Base-by-base conservation (phyloP, 2,329 filamentous ascomycete genomes). In the Helicocarpus griseus region DNA sequence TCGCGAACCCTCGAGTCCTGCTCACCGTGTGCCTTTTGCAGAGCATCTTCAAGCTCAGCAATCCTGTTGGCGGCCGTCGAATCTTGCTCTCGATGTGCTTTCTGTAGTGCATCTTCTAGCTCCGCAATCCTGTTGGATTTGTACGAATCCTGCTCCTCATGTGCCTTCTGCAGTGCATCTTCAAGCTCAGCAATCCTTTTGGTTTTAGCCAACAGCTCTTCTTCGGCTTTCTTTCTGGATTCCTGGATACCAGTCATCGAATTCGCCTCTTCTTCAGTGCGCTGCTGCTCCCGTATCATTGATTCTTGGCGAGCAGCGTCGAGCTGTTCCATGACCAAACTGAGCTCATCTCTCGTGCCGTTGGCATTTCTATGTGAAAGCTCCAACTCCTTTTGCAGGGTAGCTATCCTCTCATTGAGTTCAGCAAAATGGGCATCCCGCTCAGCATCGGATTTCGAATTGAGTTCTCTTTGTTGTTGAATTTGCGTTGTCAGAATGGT, bases 401-500 rank as follows among this genome's bases (percentile, higher is more conserved):
- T 78, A 19, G 80, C 76, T 58, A 76, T 56, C 57, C 77, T 67
- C 51, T 71, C 69, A 7, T 67, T 69, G 49, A 77, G 58, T 31
- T 74, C 68, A 26, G 65, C 65, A 36, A 76, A 71, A 53, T 74
- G 70, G 17, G 69, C 68, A 58, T 77, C 74, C 46, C 77, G 73
- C 58, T 78, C 69, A 13, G 73, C 75, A 59, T 95, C 89, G 1
- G 88, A 89, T 63, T 90, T 90, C 72, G 78, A 89, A 70, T 95
- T 95, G 52, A 96, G 78, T 63, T 95, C 89, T 53, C 90, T 86
- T 69, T 97, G 91, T 65, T 97, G 90, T 71, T 95, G 91, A 62
- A 96, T 91, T 66, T 97, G 90, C 40, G 89, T 82, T 62, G 91
- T 86, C 7, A 97, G 77, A 21, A 95, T 90, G 46, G 82, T 81